phyloP scores from a whole-genome alignment of 106 monocot species.

The Iris macrosiphon region DNA sequence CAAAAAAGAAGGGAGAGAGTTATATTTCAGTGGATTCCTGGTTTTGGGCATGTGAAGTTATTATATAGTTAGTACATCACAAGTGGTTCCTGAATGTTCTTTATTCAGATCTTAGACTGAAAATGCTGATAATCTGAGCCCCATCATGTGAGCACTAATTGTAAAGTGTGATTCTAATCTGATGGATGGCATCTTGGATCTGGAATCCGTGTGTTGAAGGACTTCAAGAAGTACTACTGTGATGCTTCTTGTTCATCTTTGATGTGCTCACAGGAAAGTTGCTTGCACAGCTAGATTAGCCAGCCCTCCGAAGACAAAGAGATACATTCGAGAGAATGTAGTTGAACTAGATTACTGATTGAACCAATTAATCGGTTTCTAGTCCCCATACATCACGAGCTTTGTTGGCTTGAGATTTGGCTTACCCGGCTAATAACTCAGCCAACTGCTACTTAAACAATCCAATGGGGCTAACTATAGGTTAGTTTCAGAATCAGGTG shows the following conservation, averaged over 20 bases:
- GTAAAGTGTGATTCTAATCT: neutral
- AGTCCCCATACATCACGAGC: neutral
- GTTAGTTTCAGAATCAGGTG: slow-evolving; percentile 3
- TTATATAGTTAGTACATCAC: no score
- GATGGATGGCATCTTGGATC: neutral
- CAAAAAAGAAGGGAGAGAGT: no score
- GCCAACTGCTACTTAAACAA: neutral
- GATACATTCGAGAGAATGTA: neutral
- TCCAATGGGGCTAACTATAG: neutral
- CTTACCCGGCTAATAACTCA: neutral
- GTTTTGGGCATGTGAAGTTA: no score
- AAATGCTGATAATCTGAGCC: no score
- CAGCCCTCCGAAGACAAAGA: neutral
- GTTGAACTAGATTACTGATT: neutral
- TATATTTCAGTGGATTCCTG: no score
- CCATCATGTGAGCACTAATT: neutral
- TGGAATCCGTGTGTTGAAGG: no score
- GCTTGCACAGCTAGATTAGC: neutral
- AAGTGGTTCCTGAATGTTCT: no score
- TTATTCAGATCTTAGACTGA: no score
- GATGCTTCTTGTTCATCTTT: neutral
- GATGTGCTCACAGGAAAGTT: neutral
- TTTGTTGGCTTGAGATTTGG: neutral
- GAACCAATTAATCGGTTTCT: neutral
- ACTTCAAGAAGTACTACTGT: no score